Evolutionary conservation across 2,329 filamentous ascomycete species (phyloP), one percentile per base, ranked within the genome.

Genomic region (Pleoardoris graminearum): DNA sequence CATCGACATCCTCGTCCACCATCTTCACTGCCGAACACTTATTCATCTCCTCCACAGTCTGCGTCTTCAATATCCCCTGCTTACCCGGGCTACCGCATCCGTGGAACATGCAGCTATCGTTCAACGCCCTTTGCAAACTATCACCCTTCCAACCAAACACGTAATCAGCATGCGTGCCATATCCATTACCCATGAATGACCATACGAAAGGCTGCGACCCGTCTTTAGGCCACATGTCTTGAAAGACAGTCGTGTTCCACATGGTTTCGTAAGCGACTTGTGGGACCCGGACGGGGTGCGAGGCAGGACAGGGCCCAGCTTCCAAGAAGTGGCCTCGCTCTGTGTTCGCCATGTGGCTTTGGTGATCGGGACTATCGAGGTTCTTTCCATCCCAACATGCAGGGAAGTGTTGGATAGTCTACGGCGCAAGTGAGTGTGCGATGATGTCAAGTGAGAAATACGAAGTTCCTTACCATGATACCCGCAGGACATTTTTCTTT

Each of bases 301-400:
- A 54, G 8, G 37, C 19, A 3, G 62, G 62, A 25, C 62, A 66
- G 0, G 55, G 51, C 4, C 56, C 54, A 3, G 54, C 54, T 33
- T 58, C 57, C n/a, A 46, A 50, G 51, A 63, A 63, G 4, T 43
- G 53, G n/a, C 60, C 60, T 36, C 47, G 37, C 11, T 42, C 50
- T 1, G 50, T 56, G 27, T 21, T 36, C 50, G 45, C 60, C 57
- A 65, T 61, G 61, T 77, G 84, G 58, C 76, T 76, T 71, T 77
- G 78, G 75, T 85, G 82, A 68, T 85, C 77, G 1, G 63, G 46
- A 17, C 78, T 79, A 60, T 82, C 80, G 6, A 75, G 42, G 64
- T 78, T 78, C 57, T 71, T 72, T 51, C 77, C 77, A 50, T 79
- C 76, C 77, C 77, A 79, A 68, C 61, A 64, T 2, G 51, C 45